Base-by-base conservation (phyloP, 192 early-diverging fungal genomes). In the Coemansia sp. region DNA sequence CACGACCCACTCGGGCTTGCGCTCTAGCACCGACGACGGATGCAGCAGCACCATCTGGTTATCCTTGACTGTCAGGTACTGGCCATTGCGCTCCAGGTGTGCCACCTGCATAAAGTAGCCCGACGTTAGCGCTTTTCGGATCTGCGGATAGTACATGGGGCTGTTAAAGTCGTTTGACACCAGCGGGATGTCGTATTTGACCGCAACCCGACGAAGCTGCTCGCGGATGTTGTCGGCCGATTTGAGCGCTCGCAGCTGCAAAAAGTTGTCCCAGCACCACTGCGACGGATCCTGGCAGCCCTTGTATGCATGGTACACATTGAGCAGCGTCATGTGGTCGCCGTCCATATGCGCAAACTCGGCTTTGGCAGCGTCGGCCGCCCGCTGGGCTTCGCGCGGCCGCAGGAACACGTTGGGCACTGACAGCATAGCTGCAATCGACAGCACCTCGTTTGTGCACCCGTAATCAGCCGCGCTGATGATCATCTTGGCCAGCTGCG, bases 81-180 rank as follows among this genome's bases (percentile, higher is more conserved):
- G 83, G 12, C 86, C 84, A 1, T 90, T 92, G 38, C 86, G 81
- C 56, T 96, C 93, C 52, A 90, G 68, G 73, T 98, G 93, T 2
- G 91, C 97, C 6, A 95, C 93, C 68, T 97, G 94, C 97, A 98
- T 99, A 76, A 96, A 99, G 81, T 90, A 98, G 25, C 97, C 97
- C 20, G 94, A 78, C 0, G 85, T 80, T 45, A 99, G 68, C 11
- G 95, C 92, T 65, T 84, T 86, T 42, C 93, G 84, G 53, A 99
- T 95, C 50, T 92, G 91, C 8, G 75, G 79, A 65, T 92, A 96
- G 47, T 92, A 97, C 6, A 66, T 60, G 36, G 75, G 65, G 53
- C 86, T 84, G 55, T 84, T 83, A 67, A 88, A 90, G 21, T 82
- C 64, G 12, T 84, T 87, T 5, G 85, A 89, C 19, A 86, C 58